Evolutionary conservation across 2,329 filamentous ascomycete species (phyloP).

Genomic region (Corynespora cassiicola): DNA sequence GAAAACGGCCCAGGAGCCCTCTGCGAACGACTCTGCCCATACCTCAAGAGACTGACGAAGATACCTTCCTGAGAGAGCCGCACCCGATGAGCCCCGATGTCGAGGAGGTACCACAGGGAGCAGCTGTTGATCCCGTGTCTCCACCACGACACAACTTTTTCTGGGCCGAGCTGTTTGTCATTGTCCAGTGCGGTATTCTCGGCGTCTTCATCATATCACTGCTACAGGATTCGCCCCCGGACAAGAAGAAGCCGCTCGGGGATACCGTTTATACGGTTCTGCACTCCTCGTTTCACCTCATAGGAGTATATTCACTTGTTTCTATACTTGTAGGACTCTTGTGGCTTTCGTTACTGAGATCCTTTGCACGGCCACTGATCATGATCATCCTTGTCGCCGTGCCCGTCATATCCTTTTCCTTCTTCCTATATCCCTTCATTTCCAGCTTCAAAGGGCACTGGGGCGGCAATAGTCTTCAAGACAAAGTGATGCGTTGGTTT

Average conservation of each 20-base stretch:
- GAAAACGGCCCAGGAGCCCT: constrained; percentile 49
- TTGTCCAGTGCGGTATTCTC: constrained; percentile 81
- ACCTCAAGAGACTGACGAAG: constrained; percentile 60
- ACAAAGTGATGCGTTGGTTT: constrained; percentile 86
- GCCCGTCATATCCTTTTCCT: constrained; percentile 84
- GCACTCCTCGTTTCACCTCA: constrained; percentile 83
- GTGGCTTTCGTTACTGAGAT: constrained; percentile 87
- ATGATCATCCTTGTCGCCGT: constrained; percentile 82
- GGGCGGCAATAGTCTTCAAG: constrained; percentile 81
- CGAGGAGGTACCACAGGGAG: constrained; percentile 63
- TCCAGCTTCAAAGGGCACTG: constrained; percentile 83
- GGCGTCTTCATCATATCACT: constrained; percentile 89
- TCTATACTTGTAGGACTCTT: constrained; percentile 85
- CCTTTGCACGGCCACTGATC: constrained; percentile 86
- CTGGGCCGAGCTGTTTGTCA: constrained; percentile 89
- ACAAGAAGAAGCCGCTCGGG: constrained; percentile 74
- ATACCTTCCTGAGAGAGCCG: constrained; percentile 52
- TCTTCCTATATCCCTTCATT: constrained; percentile 89
- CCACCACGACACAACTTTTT: constrained; percentile 77
- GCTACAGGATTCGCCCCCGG: constrained; percentile 80
- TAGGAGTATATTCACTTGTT: constrained; percentile 91
- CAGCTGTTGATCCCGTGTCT: constrained; percentile 55
- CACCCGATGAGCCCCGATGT: constrained; percentile 55
- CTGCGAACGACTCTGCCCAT: constrained; percentile 48
- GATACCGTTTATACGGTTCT: constrained; percentile 95